phyloP scores from a whole-genome alignment of 2,329 filamentous ascomycete genomes.

The Monosporascus ibericus region DNA sequence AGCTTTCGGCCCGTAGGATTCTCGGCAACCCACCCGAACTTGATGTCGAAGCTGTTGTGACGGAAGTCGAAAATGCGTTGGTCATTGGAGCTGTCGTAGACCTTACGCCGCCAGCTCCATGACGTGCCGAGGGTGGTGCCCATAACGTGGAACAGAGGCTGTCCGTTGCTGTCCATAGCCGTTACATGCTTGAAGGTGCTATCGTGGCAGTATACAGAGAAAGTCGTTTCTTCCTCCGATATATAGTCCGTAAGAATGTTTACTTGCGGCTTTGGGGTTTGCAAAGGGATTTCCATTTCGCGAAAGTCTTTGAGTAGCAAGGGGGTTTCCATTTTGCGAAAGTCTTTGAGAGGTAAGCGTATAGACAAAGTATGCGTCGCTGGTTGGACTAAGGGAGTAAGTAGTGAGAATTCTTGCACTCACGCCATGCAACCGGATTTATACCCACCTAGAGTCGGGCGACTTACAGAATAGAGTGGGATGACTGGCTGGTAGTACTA shows the following conservation, averaged over 20 bases:
- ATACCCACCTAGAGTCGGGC: too few species aligned
- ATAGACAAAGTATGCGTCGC: too few species aligned
- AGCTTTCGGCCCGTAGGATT: constrained; percentile 4
- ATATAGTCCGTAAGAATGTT: constrained; percentile 5
- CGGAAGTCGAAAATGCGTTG: constrained; percentile 11
- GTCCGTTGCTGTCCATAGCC: background rate
- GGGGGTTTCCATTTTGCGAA: constrained; percentile 2
- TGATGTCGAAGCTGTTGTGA: constrained; percentile 9
- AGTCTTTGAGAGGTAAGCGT: too few species aligned
- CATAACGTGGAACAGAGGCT: constrained; percentile 7
- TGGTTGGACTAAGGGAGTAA: too few species aligned
- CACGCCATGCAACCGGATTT: too few species aligned
- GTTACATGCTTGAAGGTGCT: constrained; percentile 4
- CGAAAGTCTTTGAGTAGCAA: too few species aligned
- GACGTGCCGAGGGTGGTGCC: constrained; percentile 7
- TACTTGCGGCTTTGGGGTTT: constrained; percentile 3
- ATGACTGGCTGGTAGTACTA: too few species aligned
- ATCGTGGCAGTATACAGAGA: constrained; percentile 6
- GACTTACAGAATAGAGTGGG: too few species aligned
- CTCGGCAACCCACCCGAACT: constrained; percentile 12
- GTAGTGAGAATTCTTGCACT: too few species aligned
- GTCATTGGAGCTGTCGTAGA: constrained; percentile 4
- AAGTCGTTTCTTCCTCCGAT: background rate
- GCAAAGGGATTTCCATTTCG: too few species aligned
- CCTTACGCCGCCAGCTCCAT: constrained; percentile 13